Evolutionary conservation across 805 yeast genomes (phyloP), one percentile per base, ranked within the genome.

Genomic region (Lachancea waltii): DNA sequence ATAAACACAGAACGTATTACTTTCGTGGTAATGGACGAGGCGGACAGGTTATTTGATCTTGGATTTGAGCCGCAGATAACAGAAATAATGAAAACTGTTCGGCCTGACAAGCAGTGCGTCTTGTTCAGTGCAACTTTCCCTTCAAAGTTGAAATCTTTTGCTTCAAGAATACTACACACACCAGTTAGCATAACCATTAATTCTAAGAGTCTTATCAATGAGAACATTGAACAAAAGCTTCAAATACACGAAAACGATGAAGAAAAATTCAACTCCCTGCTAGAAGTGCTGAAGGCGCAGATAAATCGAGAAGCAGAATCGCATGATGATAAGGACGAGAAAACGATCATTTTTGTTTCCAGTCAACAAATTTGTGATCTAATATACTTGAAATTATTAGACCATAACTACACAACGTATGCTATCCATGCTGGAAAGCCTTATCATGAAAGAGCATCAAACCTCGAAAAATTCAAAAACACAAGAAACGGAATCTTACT

Each of bases 21-120:
- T 0, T 86, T 80, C 58, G 69, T 86, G n/a, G 94, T 89, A 0
- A 64, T 92, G 42, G 98, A 92, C 57, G 98, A 92, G 56, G 97
- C 97, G 1, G 98, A 92, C 60, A 65, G 98, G 46, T 79, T 92
- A 83, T 90, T 90, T 64, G 98, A 92, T 58, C 67, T 92, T 73
- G 98, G 98, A 1, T 92, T 92, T 62, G 97, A 86, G 50, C 97
- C 98, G 0, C 98, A 92, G 55, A 86, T 92, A 3, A 77, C 74
- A 48, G 85, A 85, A 51, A 81, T 92, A 16, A 68, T 87, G 54
- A 68, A 73, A 11, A 81, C 82, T 25, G 70, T 85, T 2, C 68
- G 97, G 34, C 92, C 92, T 0, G 96, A 89, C 54, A 68, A 82
- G 34, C 97, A 90, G 53, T 83, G 92, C 13, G 90, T 89, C 3